Evolutionary conservation across 2,329 filamentous ascomycete species (phyloP).

Genomic region (Diaporthe sp.): DNA sequence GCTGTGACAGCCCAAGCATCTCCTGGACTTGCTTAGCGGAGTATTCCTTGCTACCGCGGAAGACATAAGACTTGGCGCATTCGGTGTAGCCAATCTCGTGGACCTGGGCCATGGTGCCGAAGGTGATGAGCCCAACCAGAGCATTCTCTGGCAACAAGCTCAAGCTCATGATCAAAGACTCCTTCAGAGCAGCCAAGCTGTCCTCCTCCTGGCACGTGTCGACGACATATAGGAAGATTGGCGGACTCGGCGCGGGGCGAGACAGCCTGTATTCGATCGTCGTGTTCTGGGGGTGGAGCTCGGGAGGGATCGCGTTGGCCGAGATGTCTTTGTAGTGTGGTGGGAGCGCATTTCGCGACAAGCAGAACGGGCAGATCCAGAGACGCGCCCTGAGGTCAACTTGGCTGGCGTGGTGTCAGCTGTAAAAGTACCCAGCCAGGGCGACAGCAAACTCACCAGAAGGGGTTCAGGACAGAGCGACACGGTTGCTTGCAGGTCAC

Average conservation of each 20-base stretch:
- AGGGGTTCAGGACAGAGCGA: slow-evolving; percentile 95
- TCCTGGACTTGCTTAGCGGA: slow-evolving; percentile 99
- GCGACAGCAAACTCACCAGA: slow-evolving; percentile 75
- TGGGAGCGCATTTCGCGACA: slow-evolving; percentile 85
- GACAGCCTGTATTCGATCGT: slow-evolving; percentile 92
- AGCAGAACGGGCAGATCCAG: slow-evolving; percentile 92
- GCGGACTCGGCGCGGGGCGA: slow-evolving; percentile 85
- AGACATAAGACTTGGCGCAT: slow-evolving; percentile 98
- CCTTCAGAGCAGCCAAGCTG: slow-evolving; percentile 84
- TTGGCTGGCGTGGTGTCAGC: slow-evolving; percentile 67
- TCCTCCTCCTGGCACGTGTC: slow-evolving; percentile 92
- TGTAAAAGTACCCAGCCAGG: slow-evolving; percentile 23
- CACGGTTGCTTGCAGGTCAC: slow-evolving; percentile 97
- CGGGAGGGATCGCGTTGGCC: slow-evolving; percentile 83
- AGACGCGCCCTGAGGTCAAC: slow-evolving; percentile 86
- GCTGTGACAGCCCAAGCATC: slow-evolving; percentile 88
- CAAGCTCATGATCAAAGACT: slow-evolving; percentile 88
- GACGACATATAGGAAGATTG: slow-evolving; percentile 89
- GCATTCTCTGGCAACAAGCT: slow-evolving; percentile 86
- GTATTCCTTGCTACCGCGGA: slow-evolving; percentile 98
- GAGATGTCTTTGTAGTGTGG: slow-evolving; percentile 94
- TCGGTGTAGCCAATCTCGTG: slow-evolving; percentile 98
- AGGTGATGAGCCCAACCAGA: slow-evolving; percentile 86
- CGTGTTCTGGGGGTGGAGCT: slow-evolving; percentile 85
- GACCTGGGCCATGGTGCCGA: slow-evolving; percentile 96